Evolutionary conservation across 1,284 basidiomycete species (phyloP).

Genomic region (Malassezia cuniculi): DNA sequence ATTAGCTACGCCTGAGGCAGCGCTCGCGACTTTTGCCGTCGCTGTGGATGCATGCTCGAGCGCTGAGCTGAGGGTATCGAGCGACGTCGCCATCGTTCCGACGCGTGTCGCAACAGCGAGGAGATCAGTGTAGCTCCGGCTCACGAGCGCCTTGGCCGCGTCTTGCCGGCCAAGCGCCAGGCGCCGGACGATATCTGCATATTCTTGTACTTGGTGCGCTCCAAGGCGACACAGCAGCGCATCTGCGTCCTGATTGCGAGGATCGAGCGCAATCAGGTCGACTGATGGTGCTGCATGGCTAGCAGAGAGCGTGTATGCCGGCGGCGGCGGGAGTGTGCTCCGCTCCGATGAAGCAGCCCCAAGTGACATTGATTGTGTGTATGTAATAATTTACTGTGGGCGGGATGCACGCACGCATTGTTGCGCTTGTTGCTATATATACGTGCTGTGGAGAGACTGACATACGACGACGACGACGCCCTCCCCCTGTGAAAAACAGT

Average conservation of each 20-base stretch:
- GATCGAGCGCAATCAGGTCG: conserved; percentile 8
- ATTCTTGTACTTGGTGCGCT: conserved; percentile 23
- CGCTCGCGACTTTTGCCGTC: not conserved
- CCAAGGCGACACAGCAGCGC: conserved; percentile 17
- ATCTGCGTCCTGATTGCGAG: conserved; percentile 21
- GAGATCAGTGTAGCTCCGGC: conserved; percentile 29
- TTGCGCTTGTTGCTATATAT: no score
- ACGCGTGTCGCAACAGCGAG: conserved; percentile 31
- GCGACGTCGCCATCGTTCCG: conserved; percentile 26
- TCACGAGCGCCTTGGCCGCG: conserved; percentile 24
- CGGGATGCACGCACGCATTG: no score
- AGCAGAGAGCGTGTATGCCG: not conserved
- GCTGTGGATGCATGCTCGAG: conserved; percentile 4
- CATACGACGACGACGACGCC: no score
- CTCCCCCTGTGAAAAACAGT: no score
- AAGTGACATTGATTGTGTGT: no score
- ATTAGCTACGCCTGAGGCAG: not conserved
- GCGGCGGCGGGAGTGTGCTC: not conserved
- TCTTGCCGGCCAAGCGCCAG: conserved; percentile 20
- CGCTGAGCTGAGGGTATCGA: conserved; percentile 16
- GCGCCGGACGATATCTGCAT: conserved; percentile 12
- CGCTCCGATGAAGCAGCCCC: no score
- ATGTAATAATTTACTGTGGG: no score
- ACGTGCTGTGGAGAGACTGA: no score
- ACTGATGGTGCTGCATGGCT: no score